Conservation (phyloP, 441 rosid genomes). For the Gossypium schwendimanii region DNA sequence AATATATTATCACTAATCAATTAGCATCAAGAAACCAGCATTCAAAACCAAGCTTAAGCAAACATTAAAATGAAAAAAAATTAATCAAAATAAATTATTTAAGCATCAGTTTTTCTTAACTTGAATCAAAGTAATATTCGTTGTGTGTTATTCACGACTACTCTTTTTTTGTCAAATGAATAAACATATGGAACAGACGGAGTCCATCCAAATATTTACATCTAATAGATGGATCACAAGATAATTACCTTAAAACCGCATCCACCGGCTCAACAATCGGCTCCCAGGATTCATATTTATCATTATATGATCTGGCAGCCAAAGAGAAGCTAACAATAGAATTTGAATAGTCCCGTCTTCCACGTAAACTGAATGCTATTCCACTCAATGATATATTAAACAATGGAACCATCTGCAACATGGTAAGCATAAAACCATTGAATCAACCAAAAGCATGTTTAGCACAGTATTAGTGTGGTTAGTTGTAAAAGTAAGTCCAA, state of each 20-base stretch:
- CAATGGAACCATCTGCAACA: slow-evolving; percentile 93
- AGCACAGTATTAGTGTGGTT: neutral
- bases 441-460: slow-evolving; percentile 6
- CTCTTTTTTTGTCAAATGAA: neutral
- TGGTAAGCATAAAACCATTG: slow-evolving; percentile 15
- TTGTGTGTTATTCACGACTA: neutral
- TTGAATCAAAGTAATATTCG: neutral
- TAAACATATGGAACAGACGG: neutral
- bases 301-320: slow-evolving; percentile 86
- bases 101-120: neutral
- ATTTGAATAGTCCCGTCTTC: slow-evolving; percentile 54
- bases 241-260: slow-evolving; percentile 59
- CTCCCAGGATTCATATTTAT: slow-evolving; percentile 91
- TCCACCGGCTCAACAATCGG: slow-evolving; percentile 91
- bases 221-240: neutral
- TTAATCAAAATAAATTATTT: neutral
- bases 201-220: neutral
- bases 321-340: slow-evolving; percentile 75
- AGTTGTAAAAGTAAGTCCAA: neutral
- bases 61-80: neutral
- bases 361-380: slow-evolving; percentile 67
- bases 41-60: neutral
- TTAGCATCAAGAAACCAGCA: neutral
- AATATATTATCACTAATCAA: neutral
- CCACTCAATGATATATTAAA: slow-evolving; percentile 73